Evolutionary conservation across 1,139 yeast genomes (phyloP), one percentile per base, ranked within the genome.

Genomic region (Diutina rugosa): DNA sequence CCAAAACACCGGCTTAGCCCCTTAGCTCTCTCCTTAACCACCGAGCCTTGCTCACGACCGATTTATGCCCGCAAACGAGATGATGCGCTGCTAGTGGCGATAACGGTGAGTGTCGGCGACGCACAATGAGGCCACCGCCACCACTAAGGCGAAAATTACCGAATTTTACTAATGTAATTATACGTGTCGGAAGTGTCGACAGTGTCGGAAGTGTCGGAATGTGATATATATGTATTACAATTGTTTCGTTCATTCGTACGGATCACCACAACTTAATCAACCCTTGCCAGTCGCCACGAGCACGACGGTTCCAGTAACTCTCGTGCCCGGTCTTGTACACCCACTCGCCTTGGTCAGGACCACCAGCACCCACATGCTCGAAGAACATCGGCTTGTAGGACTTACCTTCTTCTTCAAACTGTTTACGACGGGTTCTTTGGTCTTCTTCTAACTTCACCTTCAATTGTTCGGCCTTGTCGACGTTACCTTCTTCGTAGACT

Each of bases 291-390:
- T 84, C 80, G 8, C 72, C 72, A 4, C 67, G 71, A 61, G 75
- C 78, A 67, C 95, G 81, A 64, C 89, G 79, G 61, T 80, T 82
- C 98, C 97, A 91, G 67, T 91, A 91, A 64, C 88, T 81, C 46
- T 77, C 72, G 1, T 75, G 74, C 0, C 96, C 97, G 26, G 68
- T 72, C 54, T 78, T 78, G 57, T 79, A 77, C 35, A 73, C 77
- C 85, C 90, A 90, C 58, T 80, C 81, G 8, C 81, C 79, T 12
- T 72, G 67, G 55, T 73, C 77, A 1, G 74, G 68, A 26, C 55
- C 49, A 8, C 68, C 69, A 1, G 69, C 72, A 1, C 78, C 77
- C 47, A 68, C 71, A 55, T 78, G 77, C 58, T 72, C 73, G 71
- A 91, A 91, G 65, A 85, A 91, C 32, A 70, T 66, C 0, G 97